Percentiles rank a stretch among this genome's conserved stretches.
These are phyloP conservation scores for Ceratocystiopsis minuta DNA, from an alignment of 2,329 filamentous ascomycete species.

Conservation along the genomic window DNA sequence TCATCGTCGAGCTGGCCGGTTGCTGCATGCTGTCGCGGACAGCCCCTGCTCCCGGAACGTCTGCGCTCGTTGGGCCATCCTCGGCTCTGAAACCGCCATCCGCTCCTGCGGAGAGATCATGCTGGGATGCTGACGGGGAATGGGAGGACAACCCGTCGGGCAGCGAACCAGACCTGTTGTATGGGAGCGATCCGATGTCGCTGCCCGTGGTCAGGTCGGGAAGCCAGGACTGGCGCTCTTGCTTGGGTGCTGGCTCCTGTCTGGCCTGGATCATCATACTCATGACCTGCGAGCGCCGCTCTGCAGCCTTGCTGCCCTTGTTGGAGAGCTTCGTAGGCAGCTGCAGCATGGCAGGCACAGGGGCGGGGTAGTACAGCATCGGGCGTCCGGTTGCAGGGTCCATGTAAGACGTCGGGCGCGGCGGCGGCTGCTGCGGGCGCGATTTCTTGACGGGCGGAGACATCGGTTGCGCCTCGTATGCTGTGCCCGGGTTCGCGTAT, in stretches of 20 bases:
- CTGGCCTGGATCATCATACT: slow-evolving; percentile 33
- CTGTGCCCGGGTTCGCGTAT: too few relatives aligned
- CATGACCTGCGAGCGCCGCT: slow-evolving; percentile 55
- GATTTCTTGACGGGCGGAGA: background rate
- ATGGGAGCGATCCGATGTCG: too few relatives aligned
- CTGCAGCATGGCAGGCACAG: slow-evolving; percentile 84
- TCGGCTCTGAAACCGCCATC: too few relatives aligned
- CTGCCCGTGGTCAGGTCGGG: slow-evolving; percentile 20
- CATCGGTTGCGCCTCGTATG: too few relatives aligned
- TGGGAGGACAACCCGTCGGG: background rate
- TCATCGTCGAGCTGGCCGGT: too few relatives aligned
- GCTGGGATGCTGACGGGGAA: background rate
- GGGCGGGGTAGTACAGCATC: slow-evolving; percentile 92
- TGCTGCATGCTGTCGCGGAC: too few relatives aligned
- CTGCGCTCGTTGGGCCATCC: too few relatives aligned
- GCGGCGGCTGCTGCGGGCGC: slow-evolving; percentile 8
- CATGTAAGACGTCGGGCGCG: slow-evolving; percentile 38
- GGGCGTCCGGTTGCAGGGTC: slow-evolving; percentile 49
- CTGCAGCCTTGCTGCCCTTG: slow-evolving; percentile 37
- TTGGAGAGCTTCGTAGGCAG: slow-evolving; percentile 75
- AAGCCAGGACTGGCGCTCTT: slow-evolving; percentile 23
- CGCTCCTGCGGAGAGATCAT: too few relatives aligned
- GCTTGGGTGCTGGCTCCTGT: slow-evolving; percentile 3
- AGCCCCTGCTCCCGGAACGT: too few relatives aligned
- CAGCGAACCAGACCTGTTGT: too few relatives aligned